Percentiles rank a stretch among this genome's conserved stretches.
Conservation (phyloP, 768 basidiomycete genomes). For the Hericium erinaceus region DNA sequence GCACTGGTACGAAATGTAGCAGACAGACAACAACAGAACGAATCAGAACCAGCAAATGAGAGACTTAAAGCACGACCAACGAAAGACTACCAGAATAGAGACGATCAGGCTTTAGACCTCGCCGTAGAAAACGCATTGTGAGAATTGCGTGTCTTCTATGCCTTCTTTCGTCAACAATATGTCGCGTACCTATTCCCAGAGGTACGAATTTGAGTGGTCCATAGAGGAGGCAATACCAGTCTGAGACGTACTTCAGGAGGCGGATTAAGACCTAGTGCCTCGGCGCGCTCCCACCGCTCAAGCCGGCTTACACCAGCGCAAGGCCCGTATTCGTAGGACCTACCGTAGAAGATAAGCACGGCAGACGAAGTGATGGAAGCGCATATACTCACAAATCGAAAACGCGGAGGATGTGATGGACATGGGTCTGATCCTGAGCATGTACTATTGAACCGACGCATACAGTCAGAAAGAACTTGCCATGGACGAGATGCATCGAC, state of each 20-base stretch:
- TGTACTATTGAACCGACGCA: slow-evolving; percentile 42
- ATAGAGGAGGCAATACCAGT: neutral
- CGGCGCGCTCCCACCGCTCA: slow-evolving; percentile 82
- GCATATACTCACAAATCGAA: slow-evolving; percentile 56
- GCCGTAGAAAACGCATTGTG: slow-evolving; percentile 9
- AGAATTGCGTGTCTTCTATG: slow-evolving; percentile 1
- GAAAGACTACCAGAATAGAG: neutral
- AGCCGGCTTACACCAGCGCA: slow-evolving; percentile 73
- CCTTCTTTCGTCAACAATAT: slow-evolving; percentile 12
- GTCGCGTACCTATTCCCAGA: slow-evolving; percentile 3
- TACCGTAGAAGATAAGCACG: slow-evolving; percentile 19
- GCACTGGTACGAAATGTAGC: neutral
- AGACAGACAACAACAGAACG: neutral
- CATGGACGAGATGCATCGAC: neutral
- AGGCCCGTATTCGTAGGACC: slow-evolving; percentile 74
- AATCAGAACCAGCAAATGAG: neutral
- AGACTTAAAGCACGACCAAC: neutral
- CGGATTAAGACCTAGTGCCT: slow-evolving; percentile 68
- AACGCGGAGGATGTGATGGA: slow-evolving; percentile 67
- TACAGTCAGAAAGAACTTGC: neutral
- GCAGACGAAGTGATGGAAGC: neutral
- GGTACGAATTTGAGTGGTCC: neutral
- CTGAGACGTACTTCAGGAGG: slow-evolving; percentile 54
- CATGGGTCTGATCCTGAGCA: slow-evolving; percentile 44
- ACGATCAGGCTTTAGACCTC: slow-evolving; percentile 6